These are phyloP conservation scores for Dendrobium chrysotoxum DNA, from an alignment of 106 monocot species.

Conservation along the genomic window DNA sequence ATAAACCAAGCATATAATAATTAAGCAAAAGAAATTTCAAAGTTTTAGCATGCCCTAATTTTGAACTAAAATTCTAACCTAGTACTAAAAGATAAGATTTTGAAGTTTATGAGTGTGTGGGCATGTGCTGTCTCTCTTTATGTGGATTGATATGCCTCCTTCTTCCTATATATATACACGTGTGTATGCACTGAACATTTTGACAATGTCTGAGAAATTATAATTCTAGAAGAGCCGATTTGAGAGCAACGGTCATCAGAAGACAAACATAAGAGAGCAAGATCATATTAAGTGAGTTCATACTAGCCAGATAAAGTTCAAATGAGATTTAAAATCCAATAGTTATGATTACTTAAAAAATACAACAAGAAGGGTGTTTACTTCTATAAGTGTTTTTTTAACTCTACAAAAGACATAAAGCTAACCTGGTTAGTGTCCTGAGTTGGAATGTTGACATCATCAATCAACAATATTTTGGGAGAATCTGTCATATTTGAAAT, in stretches of 20 bases:
- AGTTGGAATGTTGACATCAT: constrained; percentile 50
- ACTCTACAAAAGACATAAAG: neutral
- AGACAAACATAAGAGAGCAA: neutral
- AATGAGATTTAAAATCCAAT: neutral
- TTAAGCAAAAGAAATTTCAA: too few relatives aligned
- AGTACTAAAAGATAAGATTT: too few relatives aligned
- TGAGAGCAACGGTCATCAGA: neutral
- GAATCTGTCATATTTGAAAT: constrained; percentile 75
- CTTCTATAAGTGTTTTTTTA: neutral
- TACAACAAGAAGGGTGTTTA: neutral
- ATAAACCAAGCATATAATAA: too few relatives aligned
- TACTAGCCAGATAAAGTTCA: neutral
- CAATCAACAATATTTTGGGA: constrained; percentile 87
- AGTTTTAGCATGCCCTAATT: too few relatives aligned
- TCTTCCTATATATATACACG: too few relatives aligned
- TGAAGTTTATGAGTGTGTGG: too few relatives aligned
- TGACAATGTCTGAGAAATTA: neutral
- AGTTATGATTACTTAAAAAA: neutral
- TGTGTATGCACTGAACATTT: too few relatives aligned
- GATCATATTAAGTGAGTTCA: neutral
- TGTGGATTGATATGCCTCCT: too few relatives aligned
- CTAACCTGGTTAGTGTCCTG: constrained; percentile 95
- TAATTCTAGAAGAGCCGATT: neutral
- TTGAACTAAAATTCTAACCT: too few relatives aligned
- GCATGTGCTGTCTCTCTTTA: too few relatives aligned